Evolutionary conservation across 2,329 filamentous ascomycete species (phyloP), one percentile per base, ranked within the genome.

Genomic region (Calonectria fujianensis): DNA sequence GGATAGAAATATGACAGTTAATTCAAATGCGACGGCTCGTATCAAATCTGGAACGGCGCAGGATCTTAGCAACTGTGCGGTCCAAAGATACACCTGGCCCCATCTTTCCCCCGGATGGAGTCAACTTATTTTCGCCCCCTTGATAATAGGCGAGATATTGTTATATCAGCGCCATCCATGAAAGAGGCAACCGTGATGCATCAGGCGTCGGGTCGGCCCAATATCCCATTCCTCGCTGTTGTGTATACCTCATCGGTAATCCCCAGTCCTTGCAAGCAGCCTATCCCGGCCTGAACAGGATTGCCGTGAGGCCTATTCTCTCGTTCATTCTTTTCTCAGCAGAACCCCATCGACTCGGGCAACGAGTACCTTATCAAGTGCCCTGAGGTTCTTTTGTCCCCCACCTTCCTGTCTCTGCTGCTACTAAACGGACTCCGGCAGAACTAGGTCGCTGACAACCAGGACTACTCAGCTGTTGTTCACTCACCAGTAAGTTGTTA

Each of bases 171-270:
- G 51, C 29, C 29, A 57, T 57, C 5, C 7, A n/a, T n/a, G 16
- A 57, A 57, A 54, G 27, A 54, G 27, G 27, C 27, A 32, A 10
- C 51, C 27, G 27, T 54, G 27, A 54, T 54, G 27, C 51, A 54
- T 54, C 27, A 31, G 14, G 27, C 27, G 27, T 54, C 27, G 51
- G 51, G 20, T 54, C 27, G 27, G 27, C 27, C 27, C 51, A 54
- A 32, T 32, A 54, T 54, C 51, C 51, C 51, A 13, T 31, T 31
- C 51, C 51, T 54, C 27, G 51, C 51, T 54, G 51, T 54, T 54
- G 27, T 54, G 51, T 31, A 31, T 54, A 31, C 27, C 13, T 54
- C 27, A 54, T 32, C 51, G 27, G 51, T 18, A 32, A 54, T 50
- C 51, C 27, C 51, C 51, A 31, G 51, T 13, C 51, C 51, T 32